A percentile compares a stretch with the other conserved stretches of the same genome.
Evolutionary conservation across 2,329 filamentous ascomycete species (phyloP).

Genomic region (Trichoderma pleuroti): DNA sequence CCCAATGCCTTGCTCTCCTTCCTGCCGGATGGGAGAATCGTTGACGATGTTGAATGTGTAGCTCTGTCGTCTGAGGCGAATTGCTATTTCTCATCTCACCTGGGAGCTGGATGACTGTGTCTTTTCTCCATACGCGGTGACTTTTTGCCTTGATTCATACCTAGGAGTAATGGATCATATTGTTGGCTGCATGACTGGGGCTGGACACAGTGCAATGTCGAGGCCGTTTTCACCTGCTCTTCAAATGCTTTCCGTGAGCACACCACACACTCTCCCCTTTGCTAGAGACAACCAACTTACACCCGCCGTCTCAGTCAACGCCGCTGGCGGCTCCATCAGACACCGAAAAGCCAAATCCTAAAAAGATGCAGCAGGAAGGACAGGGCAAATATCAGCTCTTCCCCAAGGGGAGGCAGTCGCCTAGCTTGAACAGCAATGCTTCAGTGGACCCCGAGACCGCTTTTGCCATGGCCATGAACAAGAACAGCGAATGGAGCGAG

Average conservation of each 20-base stretch:
- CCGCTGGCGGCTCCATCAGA: conserved; percentile 28
- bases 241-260: conserved; percentile 44
- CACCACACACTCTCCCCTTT: background rate
- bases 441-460: conserved; percentile 50
- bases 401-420: conserved; percentile 49
- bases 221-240: conserved; percentile 46
- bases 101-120: conserved; percentile 12
- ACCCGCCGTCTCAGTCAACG: conserved; percentile 22
- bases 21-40: background rate
- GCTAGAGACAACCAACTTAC: background rate
- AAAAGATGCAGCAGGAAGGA: conserved; percentile 56
- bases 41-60: background rate
- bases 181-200: conserved; percentile 54
- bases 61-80: background rate
- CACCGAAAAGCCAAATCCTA: conserved; percentile 50
- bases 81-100: background rate
- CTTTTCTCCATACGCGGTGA: conserved; percentile 6
- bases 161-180: conserved; percentile 56
- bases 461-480: conserved; percentile 39
- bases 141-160: background rate
- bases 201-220: conserved; percentile 49
- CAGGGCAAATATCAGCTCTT: conserved; percentile 60
- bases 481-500: conserved; percentile 42
- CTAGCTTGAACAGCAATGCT: conserved; percentile 40
- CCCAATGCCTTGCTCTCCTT: background rate